A percentile compares a stretch with the other conserved stretches of the same genome.
These are phyloP conservation scores for Terana coerulea DNA, from an alignment of 768 basidiomycete genomes.

Conservation along the genomic window DNA sequence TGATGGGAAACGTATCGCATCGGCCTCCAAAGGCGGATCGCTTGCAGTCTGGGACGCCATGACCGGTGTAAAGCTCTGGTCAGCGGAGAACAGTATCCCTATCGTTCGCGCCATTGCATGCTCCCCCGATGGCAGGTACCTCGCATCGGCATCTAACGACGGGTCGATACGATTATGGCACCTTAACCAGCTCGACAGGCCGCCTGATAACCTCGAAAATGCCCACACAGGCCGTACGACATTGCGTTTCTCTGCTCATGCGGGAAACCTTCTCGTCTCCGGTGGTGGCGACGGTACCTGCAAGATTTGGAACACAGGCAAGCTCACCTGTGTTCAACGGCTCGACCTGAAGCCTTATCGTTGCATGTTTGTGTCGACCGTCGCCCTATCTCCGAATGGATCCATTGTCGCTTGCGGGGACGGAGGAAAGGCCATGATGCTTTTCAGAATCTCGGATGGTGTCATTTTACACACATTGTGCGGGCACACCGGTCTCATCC, in stretches of 20 bases:
- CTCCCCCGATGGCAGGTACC: background rate
- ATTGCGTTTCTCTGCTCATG: background rate
- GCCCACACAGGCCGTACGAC: background rate
- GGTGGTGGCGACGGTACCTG: background rate
- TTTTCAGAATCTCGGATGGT: no score
- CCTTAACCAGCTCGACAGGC: no score
- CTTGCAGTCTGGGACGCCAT: constrained; percentile 18
- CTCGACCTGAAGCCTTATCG: no score
- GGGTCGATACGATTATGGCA: no score
- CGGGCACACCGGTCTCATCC: background rate
- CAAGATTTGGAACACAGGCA: background rate
- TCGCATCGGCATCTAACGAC: background rate
- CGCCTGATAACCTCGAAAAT: background rate
- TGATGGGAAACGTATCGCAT: constrained; percentile 15
- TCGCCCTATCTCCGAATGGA: no score
- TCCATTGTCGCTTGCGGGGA: no score
- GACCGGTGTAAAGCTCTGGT: constrained; percentile 2
- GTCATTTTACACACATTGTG: no score
- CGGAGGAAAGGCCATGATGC: no score
- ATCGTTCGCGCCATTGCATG: background rate
- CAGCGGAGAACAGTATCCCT: constrained; percentile 12
- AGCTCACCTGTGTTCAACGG: no score
- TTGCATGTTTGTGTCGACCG: no score
- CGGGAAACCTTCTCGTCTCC: background rate
- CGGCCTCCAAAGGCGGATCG: constrained; percentile 13